These are phyloP conservation scores for Pachysolen tannophilus DNA, from an alignment of 805 yeast species.

Conservation along the genomic window DNA sequence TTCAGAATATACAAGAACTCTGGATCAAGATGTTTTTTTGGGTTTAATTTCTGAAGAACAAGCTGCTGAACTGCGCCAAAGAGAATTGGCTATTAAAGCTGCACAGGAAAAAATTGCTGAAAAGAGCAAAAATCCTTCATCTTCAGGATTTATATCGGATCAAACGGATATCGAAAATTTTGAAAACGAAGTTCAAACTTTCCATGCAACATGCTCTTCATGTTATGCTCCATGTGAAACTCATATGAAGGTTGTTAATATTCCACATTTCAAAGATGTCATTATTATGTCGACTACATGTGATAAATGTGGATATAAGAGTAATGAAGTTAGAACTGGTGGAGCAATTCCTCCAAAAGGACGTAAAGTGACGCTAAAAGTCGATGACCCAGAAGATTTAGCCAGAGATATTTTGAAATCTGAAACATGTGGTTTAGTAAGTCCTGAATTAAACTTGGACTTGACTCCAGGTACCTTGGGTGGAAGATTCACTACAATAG, in stretches of 20 bases:
- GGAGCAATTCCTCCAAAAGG: slow-evolving; percentile 92
- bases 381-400: slow-evolving; percentile 87
- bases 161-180: slow-evolving; percentile 78
- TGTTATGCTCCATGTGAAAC: slow-evolving; percentile 81
- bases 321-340: slow-evolving; percentile 97
- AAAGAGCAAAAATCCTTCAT: slow-evolving; percentile 26
- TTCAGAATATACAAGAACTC: slow-evolving; percentile 72
- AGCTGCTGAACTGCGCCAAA: slow-evolving; percentile 47
- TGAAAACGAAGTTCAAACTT: slow-evolving; percentile 86
- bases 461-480: slow-evolving; percentile 95
- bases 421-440: slow-evolving; percentile 78
- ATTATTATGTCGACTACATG: slow-evolving; percentile 94
- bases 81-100: slow-evolving; percentile 27
- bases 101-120: slow-evolving; percentile 26
- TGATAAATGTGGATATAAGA: slow-evolving; percentile 87
- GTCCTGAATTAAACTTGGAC: slow-evolving; percentile 88
- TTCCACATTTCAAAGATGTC: slow-evolving; percentile 97
- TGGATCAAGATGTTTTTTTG: slow-evolving; percentile 77
- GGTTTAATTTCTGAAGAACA: slow-evolving; percentile 73
- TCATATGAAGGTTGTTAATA: slow-evolving; percentile 93
- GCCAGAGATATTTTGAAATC: slow-evolving; percentile 91
- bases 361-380: slow-evolving; percentile 57
- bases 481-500: slow-evolving; percentile 95
- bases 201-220: slow-evolving; percentile 86
- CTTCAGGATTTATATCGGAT: slow-evolving; percentile 59